Percentiles rank a stretch among this genome's conserved stretches.
Evolutionary conservation across 176 grass and related monocot species (phyloP).

Genomic region (Oryza brachyantha): DNA sequence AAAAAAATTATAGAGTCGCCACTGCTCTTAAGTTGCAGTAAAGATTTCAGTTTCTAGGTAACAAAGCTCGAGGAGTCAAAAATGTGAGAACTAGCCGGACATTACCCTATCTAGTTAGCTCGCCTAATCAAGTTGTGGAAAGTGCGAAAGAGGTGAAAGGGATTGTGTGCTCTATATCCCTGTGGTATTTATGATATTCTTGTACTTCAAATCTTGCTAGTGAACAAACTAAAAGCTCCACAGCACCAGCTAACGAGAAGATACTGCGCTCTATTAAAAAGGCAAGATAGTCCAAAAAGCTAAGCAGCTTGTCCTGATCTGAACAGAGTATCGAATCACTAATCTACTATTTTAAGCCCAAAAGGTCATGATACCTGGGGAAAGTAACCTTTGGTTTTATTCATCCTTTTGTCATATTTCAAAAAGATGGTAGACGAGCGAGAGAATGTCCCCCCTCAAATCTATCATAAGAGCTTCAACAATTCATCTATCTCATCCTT

Average conservation of each 20-base stretch:
- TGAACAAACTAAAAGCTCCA: background rate
- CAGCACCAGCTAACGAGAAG: no score
- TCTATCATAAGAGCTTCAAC: no score
- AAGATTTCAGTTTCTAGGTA: background rate
- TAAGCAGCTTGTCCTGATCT: background rate
- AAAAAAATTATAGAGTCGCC: no score
- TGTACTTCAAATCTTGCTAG: background rate
- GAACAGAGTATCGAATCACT: background rate
- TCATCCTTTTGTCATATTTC: background rate
- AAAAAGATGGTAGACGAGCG: conserved; percentile 3
- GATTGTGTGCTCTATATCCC: no score
- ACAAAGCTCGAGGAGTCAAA: background rate
- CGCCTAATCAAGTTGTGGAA: no score
- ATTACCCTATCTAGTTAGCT: no score
- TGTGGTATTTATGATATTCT: background rate
- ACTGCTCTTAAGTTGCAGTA: no score
- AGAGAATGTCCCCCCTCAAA: background rate
- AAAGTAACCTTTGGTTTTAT: background rate
- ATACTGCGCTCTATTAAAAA: background rate
- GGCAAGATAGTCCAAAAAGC: no score
- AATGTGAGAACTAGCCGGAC: background rate
- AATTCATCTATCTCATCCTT: no score
- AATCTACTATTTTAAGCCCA: background rate
- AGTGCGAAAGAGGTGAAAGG: no score
- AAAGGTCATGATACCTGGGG: background rate